Evolutionary conservation across 2,329 filamentous ascomycete species (phyloP).

Genomic region (Curvularia verruculosa): DNA sequence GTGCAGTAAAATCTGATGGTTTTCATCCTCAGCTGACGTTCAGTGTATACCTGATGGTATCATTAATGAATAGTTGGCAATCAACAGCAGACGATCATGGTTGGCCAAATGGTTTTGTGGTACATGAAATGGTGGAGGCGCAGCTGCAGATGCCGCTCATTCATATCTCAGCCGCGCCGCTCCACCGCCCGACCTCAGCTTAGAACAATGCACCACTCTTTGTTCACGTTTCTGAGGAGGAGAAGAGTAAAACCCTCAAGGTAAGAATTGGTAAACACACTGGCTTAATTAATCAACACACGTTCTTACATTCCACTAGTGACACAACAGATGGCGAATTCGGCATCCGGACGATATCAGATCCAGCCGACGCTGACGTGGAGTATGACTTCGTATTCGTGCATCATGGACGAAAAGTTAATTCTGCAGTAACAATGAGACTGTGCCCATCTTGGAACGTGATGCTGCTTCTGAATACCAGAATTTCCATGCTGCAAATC

Average conservation of each 20-base stretch:
- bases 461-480: no score
- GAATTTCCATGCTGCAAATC: neutral
- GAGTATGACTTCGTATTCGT: no score
- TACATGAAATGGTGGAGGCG: neutral
- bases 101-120: neutral
- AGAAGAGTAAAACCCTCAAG: neutral
- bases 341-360: no score
- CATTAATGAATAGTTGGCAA: neutral
- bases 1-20: neutral
- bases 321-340: neutral
- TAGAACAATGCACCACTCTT: neutral
- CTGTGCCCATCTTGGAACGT: no score
- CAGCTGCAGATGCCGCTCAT: neutral
- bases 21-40: neutral
- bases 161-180: neutral
- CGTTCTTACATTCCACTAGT: neutral
- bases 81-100: neutral
- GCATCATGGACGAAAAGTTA: no score
- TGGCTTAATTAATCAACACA: neutral
- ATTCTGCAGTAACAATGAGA: no score
- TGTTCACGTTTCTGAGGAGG: neutral
- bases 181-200: neutral
- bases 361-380: no score
- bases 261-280: neutral
- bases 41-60: neutral